Evolutionary conservation across 345 rosid species (phyloP), one percentile per base, ranked within the genome.

Genomic region (Eucalyptus cloeziana): DNA sequence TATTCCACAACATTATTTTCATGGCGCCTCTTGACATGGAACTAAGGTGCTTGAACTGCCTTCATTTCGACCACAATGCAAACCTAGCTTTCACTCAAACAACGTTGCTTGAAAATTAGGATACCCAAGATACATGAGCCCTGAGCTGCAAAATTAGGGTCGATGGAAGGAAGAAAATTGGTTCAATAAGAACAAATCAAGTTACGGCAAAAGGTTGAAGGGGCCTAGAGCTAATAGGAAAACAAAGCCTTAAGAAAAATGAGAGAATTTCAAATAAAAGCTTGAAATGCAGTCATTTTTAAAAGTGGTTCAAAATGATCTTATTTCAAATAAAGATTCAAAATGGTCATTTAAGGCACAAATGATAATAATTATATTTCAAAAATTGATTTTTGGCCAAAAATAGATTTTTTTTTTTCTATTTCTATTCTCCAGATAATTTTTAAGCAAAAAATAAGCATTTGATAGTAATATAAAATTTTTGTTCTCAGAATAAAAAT

Each of bases 351-450:
- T 54, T 54, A 56, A 56, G 60, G 3, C 0, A 4, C 1, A 0
- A 21, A 21, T 56, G 62, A 2, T 56, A 21, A 22, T 56, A 56
- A 21, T 21, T 56, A 30, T 56, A 56, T 0, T 56, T 24, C 12
- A 21, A 56, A 9, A 24, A 22, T 8, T 24, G 22, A 4, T 56
- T 56, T 56, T 56, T 56, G 11, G 25, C 1, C 13, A 56, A 24
- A 56, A 56, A 9, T 56, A 56, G 11, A 19, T 54, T 54, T 21
- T 22, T 54, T 54, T 50, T 51, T 52, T 52, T 56, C 30, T 22
- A 56, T 56, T 4, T 56, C 1, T 0, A 22, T 56, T 56, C 27
- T 24, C 1, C 3, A 9, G 0, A 56, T 2, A 0, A 6, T 0
- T 56, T 56, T 56, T 56, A 3, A 56, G 62, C 0, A 22, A 56